Base-by-base conservation (phyloP, 495 filamentous ascomycete species). In the Penicillium desertorum region DNA sequence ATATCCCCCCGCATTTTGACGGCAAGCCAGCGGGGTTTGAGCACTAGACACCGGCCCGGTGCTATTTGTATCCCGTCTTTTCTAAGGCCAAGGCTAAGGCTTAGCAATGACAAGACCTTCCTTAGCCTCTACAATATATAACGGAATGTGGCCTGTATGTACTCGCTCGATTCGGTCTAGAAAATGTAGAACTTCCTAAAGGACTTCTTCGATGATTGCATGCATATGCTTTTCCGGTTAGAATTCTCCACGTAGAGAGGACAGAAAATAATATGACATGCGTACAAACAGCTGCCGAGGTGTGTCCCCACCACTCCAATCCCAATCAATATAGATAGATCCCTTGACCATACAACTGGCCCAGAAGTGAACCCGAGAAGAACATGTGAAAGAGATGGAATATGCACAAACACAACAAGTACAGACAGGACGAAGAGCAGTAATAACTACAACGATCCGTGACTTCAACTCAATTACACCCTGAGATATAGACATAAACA, bases 1-100 rank as follows among this genome's bases (percentile, higher is more conserved):
- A 12, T 25, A 23, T 27, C 39, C 32, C 48, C 48, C 48, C 48
- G 32, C 48, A 32, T 51, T 51, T 37, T 47, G 29, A 37, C 14
- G 34, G 14, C 12, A 36, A 37, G 36, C 16, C 7, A 30, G 22
- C 14, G 14, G 23, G 23, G 44, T 5, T 22, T 17, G 23, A 16
- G 10, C 22, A 19, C 41, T 5, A 4, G 39, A 41, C 34, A 12
- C 14, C 34, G 14, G 34, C 34, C 14, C 34, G 34, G 5, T 37
- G 14, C 2, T 37, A 1, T 16, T 37, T 34, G 12, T 30, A 16
- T 37, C 14, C 23, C 23, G 23, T 23, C 22, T 36, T 36, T 37
- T 1, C 36, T 37, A 37, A 16, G n/a, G 34, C 4, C 12, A 36
- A 32, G 32, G 0, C 5, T 4, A 36, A 39, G 6, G 16, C 16